phyloP scores from a whole-genome alignment of 2,329 filamentous ascomycete species.

The Hypomyces perniciosus region DNA sequence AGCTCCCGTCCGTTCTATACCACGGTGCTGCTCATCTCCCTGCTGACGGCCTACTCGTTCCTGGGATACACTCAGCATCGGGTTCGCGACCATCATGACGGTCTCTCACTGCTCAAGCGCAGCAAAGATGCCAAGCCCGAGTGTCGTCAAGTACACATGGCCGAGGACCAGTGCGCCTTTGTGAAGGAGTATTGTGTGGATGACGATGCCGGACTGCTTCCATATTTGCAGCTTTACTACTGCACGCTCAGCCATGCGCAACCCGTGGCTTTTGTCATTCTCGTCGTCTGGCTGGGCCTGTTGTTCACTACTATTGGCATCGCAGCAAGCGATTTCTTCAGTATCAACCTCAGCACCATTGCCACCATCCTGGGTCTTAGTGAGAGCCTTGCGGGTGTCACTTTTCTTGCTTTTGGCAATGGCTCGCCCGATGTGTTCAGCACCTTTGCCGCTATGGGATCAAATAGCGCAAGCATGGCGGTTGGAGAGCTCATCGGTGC shows the following conservation, averaged over 20 bases:
- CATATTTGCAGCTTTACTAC: constrained; percentile 88
- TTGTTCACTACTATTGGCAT: constrained; percentile 97
- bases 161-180: constrained; percentile 79
- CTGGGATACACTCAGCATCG: constrained; percentile 18
- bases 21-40: constrained; percentile 40
- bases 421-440: constrained; percentile 98
- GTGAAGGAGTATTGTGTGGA: constrained; percentile 75
- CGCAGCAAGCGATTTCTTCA: constrained; percentile 97
- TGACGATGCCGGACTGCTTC: constrained; percentile 82
- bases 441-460: constrained; percentile 96
- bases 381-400: constrained; percentile 93
- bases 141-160: constrained; percentile 75
- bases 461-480: constrained; percentile 93
- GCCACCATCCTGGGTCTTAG: constrained; percentile 84
- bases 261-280: constrained; percentile 69
- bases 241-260: constrained; percentile 65
- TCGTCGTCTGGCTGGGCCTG: constrained; percentile 77
- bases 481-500: constrained; percentile 93
- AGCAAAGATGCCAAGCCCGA: constrained; percentile 35
- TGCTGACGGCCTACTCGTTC: constrained; percentile 41
- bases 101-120: constrained; percentile 19
- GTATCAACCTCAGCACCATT: constrained; percentile 91
- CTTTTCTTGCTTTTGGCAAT: constrained; percentile 94
- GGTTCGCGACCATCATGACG: constrained; percentile 6
- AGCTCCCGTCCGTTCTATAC: constrained; percentile 45